Conservation (phyloP, 2,329 filamentous ascomycete genomes). For the Helminthosporium solani region DNA sequence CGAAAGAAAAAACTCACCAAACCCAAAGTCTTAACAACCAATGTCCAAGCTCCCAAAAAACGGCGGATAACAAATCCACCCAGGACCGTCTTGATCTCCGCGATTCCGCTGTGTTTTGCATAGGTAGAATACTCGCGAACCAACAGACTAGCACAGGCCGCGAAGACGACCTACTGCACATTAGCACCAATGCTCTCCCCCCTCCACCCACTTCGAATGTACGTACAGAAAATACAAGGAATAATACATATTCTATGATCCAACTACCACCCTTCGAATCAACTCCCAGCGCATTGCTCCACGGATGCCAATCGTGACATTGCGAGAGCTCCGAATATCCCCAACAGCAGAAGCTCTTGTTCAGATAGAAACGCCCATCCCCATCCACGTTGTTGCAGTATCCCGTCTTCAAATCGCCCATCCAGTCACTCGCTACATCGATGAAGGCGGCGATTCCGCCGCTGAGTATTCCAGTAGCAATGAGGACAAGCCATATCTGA, state of each 20-base stretch:
- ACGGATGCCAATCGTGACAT: conserved; percentile 84
- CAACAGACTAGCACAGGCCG: conserved; percentile 72
- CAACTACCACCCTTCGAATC: conserved; percentile 68
- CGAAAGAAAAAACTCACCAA: conserved; percentile 58
- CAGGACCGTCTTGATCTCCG: conserved; percentile 94
- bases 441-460: conserved; percentile 85
- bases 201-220: neutral
- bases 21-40: conserved; percentile 85
- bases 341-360: conserved; percentile 88
- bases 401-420: conserved; percentile 87
- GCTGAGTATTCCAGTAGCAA: conserved; percentile 80
- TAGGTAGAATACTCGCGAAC: conserved; percentile 83
- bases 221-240: conserved; percentile 76
- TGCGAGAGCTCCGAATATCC: conserved; percentile 75
- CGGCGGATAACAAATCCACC: conserved; percentile 89
- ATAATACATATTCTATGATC: conserved; percentile 85
- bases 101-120: conserved; percentile 92
- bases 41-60: conserved; percentile 85
- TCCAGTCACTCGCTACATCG: conserved; percentile 87
- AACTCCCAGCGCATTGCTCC: conserved; percentile 74
- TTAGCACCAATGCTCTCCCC: conserved; percentile 20
- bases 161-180: conserved; percentile 66
- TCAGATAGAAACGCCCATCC: conserved; percentile 87
- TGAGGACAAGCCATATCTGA: conserved; percentile 87
- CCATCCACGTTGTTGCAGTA: conserved; percentile 77